phyloP scores from a whole-genome alignment of 202 grass and related monocot genomes.

The Sporobolus alterniflorus region DNA sequence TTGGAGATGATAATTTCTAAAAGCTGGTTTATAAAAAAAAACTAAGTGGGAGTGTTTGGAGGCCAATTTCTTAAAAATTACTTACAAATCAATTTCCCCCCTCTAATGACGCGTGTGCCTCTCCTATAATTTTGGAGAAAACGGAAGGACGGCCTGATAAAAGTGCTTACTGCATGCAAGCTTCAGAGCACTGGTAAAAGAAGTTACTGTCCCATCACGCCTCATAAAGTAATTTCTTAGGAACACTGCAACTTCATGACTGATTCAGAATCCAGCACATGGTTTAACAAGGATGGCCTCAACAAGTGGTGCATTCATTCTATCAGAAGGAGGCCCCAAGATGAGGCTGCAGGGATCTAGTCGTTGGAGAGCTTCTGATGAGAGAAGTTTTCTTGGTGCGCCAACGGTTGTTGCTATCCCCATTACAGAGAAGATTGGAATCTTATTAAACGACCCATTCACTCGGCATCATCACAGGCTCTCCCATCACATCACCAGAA shows the following conservation, averaged over 20 bases:
- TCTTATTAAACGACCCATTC: constrained; percentile 88
- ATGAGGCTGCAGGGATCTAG: constrained; percentile 74
- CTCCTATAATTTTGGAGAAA: too few relatives aligned
- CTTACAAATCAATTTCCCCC: too few relatives aligned
- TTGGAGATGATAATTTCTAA: too few relatives aligned
- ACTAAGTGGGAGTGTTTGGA: too few relatives aligned
- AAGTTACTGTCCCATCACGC: constrained; percentile 88
- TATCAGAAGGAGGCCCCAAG: constrained; percentile 74
- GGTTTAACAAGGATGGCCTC: constrained; percentile 79
- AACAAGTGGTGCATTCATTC: constrained; percentile 85
- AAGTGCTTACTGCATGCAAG: constrained; percentile 93
- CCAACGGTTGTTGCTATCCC: constrained; percentile 79
- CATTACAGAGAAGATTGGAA: constrained; percentile 87
- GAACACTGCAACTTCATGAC: constrained; percentile 71
- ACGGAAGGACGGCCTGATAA: too few relatives aligned
- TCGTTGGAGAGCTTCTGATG: constrained; percentile 73
- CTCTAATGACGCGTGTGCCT: too few relatives aligned
- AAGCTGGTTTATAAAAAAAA: too few relatives aligned
- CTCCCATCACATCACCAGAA: constrained; percentile 63
- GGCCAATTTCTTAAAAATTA: too few relatives aligned
- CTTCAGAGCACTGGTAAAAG: constrained; percentile 93
- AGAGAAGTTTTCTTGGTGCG: constrained; percentile 74
- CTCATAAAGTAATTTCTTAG: constrained; percentile 91
- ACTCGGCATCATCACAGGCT: constrained; percentile 78
- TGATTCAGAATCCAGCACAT: constrained; percentile 65